Evolutionary conservation across 148 eudicot species (phyloP).

Genomic region (Heliosperma pusillum): DNA sequence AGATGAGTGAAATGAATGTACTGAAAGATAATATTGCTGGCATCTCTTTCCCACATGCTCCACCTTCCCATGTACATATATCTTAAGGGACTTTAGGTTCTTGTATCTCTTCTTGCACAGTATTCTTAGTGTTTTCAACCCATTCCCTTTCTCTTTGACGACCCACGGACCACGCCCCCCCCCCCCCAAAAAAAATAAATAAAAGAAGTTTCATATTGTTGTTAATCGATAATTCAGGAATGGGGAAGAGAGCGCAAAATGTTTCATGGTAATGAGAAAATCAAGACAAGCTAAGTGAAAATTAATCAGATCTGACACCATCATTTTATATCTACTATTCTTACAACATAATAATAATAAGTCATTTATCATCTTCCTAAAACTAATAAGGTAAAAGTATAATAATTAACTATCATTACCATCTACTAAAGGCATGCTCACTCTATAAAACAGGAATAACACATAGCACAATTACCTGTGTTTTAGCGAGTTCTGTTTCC

Average conservation of each 20-base stretch:
- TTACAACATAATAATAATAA: background rate
- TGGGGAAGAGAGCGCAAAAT: no score
- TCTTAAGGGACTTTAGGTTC: background rate
- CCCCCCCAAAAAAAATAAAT: no score
- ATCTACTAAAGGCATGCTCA: slow-evolving; percentile 2
- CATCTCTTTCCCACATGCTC: background rate
- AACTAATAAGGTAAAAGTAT: background rate
- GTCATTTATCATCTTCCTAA: background rate
- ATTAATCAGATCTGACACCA: background rate
- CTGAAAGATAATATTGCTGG: background rate
- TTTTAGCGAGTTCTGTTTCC: slow-evolving; percentile 78
- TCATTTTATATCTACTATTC: background rate
- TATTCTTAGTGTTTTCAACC: no score
- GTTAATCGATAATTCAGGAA: no score
- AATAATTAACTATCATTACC: background rate
- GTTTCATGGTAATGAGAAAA: background rate
- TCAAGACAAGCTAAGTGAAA: background rate
- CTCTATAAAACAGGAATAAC: background rate
- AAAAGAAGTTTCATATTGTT: no score
- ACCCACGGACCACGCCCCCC: no score
- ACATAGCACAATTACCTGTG: slow-evolving; percentile 56
- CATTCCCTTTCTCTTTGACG: no score
- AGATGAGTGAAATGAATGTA: background rate
- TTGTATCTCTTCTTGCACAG: background rate
- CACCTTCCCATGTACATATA: background rate